Evolutionary conservation across 352 stramenopile species (phyloP).

Genomic region (Pythium pyrilobum): DNA sequence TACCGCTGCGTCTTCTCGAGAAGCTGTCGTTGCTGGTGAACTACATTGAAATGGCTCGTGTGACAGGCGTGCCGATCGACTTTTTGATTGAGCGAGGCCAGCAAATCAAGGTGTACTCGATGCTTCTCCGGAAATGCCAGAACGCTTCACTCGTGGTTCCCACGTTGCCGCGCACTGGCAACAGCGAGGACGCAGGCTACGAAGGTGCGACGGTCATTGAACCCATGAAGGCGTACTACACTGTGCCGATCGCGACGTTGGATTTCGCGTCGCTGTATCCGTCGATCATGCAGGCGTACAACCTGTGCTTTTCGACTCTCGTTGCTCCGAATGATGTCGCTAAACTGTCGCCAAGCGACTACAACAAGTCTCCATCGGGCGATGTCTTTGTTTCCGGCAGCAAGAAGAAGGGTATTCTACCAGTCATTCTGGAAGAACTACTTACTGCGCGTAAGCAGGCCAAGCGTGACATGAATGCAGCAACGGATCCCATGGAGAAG

Average conservation of each 20-base stretch:
- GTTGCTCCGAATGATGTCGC: slow-evolving; percentile 69
- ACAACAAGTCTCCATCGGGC: slow-evolving; percentile 93
- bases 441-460: slow-evolving; percentile 95
- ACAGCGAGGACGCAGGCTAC: slow-evolving; percentile 88
- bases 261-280: slow-evolving; percentile 99
- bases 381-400: slow-evolving; percentile 95
- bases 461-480: slow-evolving; percentile 99
- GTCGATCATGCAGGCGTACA: slow-evolving; percentile 99
- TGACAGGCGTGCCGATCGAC: slow-evolving; percentile 97
- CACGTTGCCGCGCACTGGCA: slow-evolving; percentile 87
- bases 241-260: slow-evolving; percentile 98
- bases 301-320: slow-evolving; percentile 99
- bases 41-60: slow-evolving; percentile 99
- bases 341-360: slow-evolving; percentile 64
- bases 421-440: slow-evolving; percentile 98
- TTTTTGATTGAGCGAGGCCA: slow-evolving; percentile 98
- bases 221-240: slow-evolving; percentile 98
- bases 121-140: slow-evolving; percentile 97
- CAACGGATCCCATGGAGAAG: slow-evolving; percentile 98
- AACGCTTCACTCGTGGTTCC: slow-evolving; percentile 94
- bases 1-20: slow-evolving; percentile 96
- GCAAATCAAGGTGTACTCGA: slow-evolving; percentile 99
- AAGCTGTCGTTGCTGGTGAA: slow-evolving; percentile 99
- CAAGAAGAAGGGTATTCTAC: slow-evolving; percentile 97
- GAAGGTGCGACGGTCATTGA: slow-evolving; percentile 99